Percentiles rank a stretch among this genome's conserved stretches.
phyloP scores from a whole-genome alignment of 2,329 filamentous ascomycete genomes.

The Zasmidium cellare region DNA sequence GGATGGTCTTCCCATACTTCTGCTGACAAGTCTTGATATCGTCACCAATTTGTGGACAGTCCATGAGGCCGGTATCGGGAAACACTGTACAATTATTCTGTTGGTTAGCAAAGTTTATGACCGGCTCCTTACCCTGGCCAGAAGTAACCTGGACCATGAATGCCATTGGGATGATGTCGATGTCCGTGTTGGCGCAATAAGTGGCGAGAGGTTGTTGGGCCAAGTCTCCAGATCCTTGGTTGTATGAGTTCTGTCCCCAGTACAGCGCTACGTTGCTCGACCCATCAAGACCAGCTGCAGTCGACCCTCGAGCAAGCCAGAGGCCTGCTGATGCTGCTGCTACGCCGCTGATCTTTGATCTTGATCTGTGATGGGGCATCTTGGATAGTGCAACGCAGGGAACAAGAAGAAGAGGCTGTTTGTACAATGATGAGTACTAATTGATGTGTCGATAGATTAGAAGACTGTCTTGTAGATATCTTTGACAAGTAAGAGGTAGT shows the following conservation, averaged over 20 bases:
- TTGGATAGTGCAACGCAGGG: not conserved
- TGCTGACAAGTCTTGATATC: slow-evolving; percentile 61
- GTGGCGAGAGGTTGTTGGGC: slow-evolving; percentile 56
- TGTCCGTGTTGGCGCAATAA: slow-evolving; percentile 57
- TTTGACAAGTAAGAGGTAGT: too few relatives aligned
- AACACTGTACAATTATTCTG: slow-evolving; percentile 61
- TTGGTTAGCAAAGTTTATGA: slow-evolving; percentile 65
- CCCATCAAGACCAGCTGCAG: slow-evolving; percentile 1
- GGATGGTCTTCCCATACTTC: slow-evolving; percentile 64
- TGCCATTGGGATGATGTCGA: slow-evolving; percentile 62
- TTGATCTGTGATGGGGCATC: not conserved
- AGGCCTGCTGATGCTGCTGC: not conserved
- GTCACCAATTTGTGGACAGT: slow-evolving; percentile 62
- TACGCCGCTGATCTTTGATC: not conserved
- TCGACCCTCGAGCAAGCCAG: not conserved
- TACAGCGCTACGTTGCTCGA: slow-evolving; percentile 6
- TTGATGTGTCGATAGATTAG: not conserved
- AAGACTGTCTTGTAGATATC: too few relatives aligned
- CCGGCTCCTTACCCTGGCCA: slow-evolving; percentile 47
- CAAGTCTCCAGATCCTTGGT: slow-evolving; percentile 43
- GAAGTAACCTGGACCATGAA: slow-evolving; percentile 60
- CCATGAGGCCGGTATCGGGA: slow-evolving; percentile 55
- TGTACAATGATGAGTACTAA: not conserved
- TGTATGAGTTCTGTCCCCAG: slow-evolving; percentile 4
- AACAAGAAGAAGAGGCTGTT: not conserved